phyloP scores from a whole-genome alignment of 306 rosid species.

The Vigna angularis region DNA sequence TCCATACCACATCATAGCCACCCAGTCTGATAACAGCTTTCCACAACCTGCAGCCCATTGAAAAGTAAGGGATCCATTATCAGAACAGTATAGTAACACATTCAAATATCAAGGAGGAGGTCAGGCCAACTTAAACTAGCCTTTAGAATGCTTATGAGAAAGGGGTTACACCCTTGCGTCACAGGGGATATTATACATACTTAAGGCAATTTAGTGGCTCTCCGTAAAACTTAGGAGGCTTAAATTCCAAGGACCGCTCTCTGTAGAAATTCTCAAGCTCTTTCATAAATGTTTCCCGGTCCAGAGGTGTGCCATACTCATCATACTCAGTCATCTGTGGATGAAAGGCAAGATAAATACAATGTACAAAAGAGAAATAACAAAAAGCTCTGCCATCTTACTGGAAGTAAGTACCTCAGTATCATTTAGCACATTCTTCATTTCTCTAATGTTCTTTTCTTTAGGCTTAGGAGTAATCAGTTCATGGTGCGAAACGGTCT shows the following conservation, averaged over 20 bases:
- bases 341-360: slow-evolving; percentile 1
- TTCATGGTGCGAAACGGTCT: slow-evolving; percentile 37
- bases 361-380: background rate
- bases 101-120: slow-evolving; percentile 17
- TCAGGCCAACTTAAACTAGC: slow-evolving; percentile 35
- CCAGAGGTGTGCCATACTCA: slow-evolving; percentile 56
- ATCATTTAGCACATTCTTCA: slow-evolving; percentile 51
- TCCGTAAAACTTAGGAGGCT: slow-evolving; percentile 85
- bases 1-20: slow-evolving; percentile 79
- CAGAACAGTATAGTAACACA: slow-evolving; percentile 33
- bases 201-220: slow-evolving; percentile 84
- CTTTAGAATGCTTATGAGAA: slow-evolving; percentile 24
- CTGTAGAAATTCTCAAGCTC: slow-evolving; percentile 72
- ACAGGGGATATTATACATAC: slow-evolving; percentile 52
- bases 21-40: slow-evolving; percentile 82
- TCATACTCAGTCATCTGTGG: slow-evolving; percentile 63
- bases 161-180: background rate
- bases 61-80: slow-evolving; percentile 32
- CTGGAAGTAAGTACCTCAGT: slow-evolving; percentile 49
- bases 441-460: slow-evolving; percentile 47
- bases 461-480: slow-evolving; percentile 46
- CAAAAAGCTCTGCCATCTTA: background rate
- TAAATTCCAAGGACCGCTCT: slow-evolving; percentile 76
- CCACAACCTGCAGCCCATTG: slow-evolving; percentile 70
- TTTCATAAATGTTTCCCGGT: slow-evolving; percentile 71